A percentile compares a stretch with the other conserved stretches of the same genome.
Evolutionary conservation across 2,329 filamentous ascomycete genomes (phyloP).

Genomic region (Trichophyton equinum): DNA sequence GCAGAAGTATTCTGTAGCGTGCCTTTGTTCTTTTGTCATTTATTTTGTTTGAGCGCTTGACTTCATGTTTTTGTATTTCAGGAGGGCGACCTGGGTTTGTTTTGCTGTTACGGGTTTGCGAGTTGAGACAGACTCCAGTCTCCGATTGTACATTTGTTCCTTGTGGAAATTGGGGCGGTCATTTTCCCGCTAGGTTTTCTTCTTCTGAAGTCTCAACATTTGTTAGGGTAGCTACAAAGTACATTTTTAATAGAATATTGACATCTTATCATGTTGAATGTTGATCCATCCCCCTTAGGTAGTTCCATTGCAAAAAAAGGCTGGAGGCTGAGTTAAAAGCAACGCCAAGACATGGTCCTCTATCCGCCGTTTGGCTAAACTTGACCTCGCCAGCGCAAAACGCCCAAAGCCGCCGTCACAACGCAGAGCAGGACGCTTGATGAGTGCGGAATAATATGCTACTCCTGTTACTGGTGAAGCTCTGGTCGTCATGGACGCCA

Average conservation of each 20-base stretch:
- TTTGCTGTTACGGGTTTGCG: constrained; percentile 16
- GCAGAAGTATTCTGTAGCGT: neutral
- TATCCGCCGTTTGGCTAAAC: too few relatives aligned
- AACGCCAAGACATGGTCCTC: neutral
- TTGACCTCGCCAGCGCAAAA: neutral
- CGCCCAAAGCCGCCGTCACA: neutral
- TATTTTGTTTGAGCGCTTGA: constrained; percentile 12
- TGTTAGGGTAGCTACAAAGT: neutral
- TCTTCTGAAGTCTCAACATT: neutral
- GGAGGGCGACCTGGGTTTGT: constrained; percentile 8
- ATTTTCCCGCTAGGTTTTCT: neutral
- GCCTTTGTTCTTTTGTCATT: neutral
- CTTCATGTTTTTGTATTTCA: constrained; percentile 11
- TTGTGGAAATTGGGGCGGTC: neutral
- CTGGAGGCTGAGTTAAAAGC: neutral
- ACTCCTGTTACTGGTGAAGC: constrained; percentile 13
- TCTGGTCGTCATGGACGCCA: constrained; percentile 28
- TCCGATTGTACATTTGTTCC: neutral
- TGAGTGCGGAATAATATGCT: neutral
- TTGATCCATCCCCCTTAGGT: neutral
- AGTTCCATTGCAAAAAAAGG: too few relatives aligned
- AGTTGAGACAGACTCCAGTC: constrained; percentile 9
- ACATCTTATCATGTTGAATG: neutral
- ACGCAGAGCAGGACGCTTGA: neutral
- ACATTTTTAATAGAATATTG: neutral